Evolutionary conservation across 139 green algal genomes (phyloP).

Genomic region (Astrephomene gubernaculifera): DNA sequence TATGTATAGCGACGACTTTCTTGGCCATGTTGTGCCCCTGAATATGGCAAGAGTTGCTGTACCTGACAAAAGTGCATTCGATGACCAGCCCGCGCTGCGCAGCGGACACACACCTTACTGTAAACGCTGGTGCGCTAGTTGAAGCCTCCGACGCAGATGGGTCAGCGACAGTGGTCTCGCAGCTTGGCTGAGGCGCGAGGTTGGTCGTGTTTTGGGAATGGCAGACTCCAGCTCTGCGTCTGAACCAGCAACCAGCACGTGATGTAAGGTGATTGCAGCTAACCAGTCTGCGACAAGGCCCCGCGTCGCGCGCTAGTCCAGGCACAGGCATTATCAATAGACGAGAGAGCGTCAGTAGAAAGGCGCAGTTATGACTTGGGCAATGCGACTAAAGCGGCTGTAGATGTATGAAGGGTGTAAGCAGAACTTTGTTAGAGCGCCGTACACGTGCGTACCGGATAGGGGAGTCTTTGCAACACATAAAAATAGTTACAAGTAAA

Average conservation of each 20-base stretch:
- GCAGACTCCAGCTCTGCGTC: neutral
- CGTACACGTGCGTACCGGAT: too few relatives aligned
- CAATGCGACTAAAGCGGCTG: too few relatives aligned
- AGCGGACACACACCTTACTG: slow-evolving; percentile 5
- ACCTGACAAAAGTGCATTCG: too few relatives aligned
- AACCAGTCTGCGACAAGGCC: neutral
- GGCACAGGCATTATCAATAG: too few relatives aligned
- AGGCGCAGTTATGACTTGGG: too few relatives aligned
- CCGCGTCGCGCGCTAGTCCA: neutral
- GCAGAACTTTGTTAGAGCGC: too few relatives aligned
- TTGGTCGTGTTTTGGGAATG: slow-evolving; percentile 1
- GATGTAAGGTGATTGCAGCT: neutral
- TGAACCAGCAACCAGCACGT: neutral
- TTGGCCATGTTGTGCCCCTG: slow-evolving; percentile 48
- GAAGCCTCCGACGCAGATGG: slow-evolving; percentile 15
- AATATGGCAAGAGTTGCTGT: neutral
- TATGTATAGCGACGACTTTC: slow-evolving; percentile 85
- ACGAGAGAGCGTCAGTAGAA: too few relatives aligned
- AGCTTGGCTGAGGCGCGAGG: neutral
- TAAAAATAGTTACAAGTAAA: too few relatives aligned
- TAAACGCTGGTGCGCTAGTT: slow-evolving; percentile 29
- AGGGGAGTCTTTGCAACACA: too few relatives aligned
- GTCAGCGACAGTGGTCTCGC: slow-evolving; percentile 15
- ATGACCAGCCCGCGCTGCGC: neutral
- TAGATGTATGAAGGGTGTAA: too few relatives aligned